A percentile compares a stretch with the other conserved stretches of the same genome.
Conservation (phyloP, 345 rosid genomes). For the Salix suchowensis region DNA sequence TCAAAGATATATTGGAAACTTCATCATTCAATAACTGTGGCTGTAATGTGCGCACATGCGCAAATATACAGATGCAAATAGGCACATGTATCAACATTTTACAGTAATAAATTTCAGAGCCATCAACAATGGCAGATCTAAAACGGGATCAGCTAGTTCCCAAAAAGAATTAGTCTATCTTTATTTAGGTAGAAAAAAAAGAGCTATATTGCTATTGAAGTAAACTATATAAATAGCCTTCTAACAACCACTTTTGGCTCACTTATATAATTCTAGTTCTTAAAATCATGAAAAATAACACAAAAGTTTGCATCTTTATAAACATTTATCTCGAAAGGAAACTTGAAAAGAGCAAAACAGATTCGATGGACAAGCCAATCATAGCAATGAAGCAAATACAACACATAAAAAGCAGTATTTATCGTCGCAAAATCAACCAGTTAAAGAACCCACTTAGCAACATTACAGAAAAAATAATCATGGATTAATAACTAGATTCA, state of each 20-base stretch:
- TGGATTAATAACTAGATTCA: background rate
- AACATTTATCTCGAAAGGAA: background rate
- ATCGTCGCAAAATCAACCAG: background rate
- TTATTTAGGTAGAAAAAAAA: background rate
- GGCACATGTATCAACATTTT: no score
- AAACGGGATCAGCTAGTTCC: background rate
- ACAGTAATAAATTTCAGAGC: no score
- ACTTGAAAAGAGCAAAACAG: background rate
- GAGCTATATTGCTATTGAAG: background rate
- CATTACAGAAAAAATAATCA: background rate
- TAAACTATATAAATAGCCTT: background rate
- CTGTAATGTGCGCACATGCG: no score
- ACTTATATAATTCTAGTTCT: background rate
- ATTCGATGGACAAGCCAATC: background rate
- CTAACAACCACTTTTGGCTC: background rate
- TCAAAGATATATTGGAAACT: no score
- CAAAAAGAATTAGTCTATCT: background rate
- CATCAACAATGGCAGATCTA: no score
- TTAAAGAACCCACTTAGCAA: background rate
- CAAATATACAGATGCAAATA: no score
- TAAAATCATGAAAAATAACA: background rate
- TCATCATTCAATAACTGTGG: no score
- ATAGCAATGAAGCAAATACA: background rate
- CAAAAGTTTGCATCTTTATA: background rate
- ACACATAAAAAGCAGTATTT: background rate